Evolutionary conservation across 2,329 filamentous ascomycete species (phyloP).

Genomic region (Alternaria sp.): DNA sequence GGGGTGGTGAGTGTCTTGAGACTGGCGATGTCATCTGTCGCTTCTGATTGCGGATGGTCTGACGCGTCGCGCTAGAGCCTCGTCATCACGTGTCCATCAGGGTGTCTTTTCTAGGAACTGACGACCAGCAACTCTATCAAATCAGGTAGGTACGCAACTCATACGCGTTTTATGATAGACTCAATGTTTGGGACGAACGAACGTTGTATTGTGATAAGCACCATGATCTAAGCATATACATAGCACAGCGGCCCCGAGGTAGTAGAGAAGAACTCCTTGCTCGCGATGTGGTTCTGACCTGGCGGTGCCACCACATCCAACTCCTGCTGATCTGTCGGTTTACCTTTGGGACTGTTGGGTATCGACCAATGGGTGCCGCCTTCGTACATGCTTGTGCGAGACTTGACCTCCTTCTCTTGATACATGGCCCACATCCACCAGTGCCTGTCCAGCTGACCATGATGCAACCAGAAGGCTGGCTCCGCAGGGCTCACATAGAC

Average conservation of each 20-base stretch:
- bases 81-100: conserved; percentile 6
- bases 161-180: not conserved
- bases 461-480: conserved; percentile 57
- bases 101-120: not conserved
- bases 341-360: conserved; percentile 51
- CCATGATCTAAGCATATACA: conserved; percentile 31
- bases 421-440: conserved; percentile 60
- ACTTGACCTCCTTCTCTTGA: conserved; percentile 37
- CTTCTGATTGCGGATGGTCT: not conserved
- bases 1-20: not conserved
- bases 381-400: conserved; percentile 43
- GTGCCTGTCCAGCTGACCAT: conserved; percentile 55
- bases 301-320: conserved; percentile 31
- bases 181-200: not conserved
- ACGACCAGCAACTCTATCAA: not conserved
- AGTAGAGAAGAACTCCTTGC: conserved; percentile 37
- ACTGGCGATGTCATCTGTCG: conserved; percentile 6
- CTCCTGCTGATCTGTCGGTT: conserved; percentile 38
- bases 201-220: not conserved
- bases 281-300: conserved; percentile 28
- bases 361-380: conserved; percentile 53
- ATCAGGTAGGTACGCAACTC: not conserved
- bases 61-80: conserved; percentile 4
- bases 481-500: conserved; percentile 55
- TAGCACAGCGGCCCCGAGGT: conserved; percentile 43